phyloP scores from a whole-genome alignment of 331 rosid genomes.

The Phaseolus coccineus region DNA sequence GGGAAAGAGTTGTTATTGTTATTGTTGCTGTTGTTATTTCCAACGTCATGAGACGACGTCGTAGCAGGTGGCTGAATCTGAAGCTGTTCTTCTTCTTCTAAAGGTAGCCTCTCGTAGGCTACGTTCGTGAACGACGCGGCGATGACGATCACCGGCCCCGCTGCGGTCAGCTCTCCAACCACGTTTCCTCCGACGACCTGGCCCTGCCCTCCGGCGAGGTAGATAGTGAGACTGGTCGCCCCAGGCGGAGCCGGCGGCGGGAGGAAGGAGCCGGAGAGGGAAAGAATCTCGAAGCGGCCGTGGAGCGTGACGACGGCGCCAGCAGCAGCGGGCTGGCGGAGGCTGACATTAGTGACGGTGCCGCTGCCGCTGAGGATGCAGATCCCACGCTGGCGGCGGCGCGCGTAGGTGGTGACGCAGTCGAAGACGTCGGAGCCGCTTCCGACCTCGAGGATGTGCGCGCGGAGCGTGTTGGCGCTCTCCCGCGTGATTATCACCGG shows the following conservation, averaged over 20 bases:
- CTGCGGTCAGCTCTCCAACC: constrained; percentile 82
- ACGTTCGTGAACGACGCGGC: constrained; percentile 94
- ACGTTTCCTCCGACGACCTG: constrained; percentile 95
- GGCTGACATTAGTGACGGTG: constrained; percentile 79
- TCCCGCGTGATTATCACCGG: constrained; percentile 92
- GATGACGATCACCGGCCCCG: constrained; percentile 89
- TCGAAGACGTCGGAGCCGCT: constrained; percentile 88
- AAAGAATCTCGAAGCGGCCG: constrained; percentile 91
- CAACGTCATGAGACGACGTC: constrained; percentile 36
- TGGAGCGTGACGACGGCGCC: constrained; percentile 83
- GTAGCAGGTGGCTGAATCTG: constrained; percentile 57
- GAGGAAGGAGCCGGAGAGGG: constrained; percentile 84
- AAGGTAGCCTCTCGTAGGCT: constrained; percentile 87
- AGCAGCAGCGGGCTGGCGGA: constrained; percentile 79
- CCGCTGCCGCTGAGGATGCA: constrained; percentile 91
- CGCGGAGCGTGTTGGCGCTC: constrained; percentile 92
- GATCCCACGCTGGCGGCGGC: constrained; percentile 98
- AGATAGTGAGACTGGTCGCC: constrained; percentile 80
- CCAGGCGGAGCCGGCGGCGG: constrained; percentile 99
- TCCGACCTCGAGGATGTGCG: constrained; percentile 87
- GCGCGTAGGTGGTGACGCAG: constrained; percentile 79
- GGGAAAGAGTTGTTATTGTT: constrained; percentile 56
- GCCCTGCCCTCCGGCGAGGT: constrained; percentile 90
- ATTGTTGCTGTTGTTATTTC: constrained; percentile 31
- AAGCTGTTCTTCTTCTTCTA: constrained; percentile 74